Percentiles rank a stretch among this genome's conserved stretches.
Evolutionary conservation across 176 grass and related monocot genomes (phyloP).

Genomic region (Tuctoria greenei): DNA sequence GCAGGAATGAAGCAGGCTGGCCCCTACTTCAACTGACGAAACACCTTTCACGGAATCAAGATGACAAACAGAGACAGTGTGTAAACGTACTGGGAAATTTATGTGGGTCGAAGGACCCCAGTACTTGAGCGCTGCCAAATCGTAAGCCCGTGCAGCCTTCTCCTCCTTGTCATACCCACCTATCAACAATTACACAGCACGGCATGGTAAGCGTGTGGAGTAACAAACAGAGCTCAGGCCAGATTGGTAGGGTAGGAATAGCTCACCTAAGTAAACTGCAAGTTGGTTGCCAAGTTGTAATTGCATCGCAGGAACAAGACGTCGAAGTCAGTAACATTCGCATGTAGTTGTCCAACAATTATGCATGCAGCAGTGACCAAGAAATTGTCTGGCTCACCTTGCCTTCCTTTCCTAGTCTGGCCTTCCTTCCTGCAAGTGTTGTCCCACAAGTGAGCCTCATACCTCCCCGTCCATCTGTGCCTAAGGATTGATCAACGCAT

Average conservation of each 20-base stretch:
- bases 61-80: background rate
- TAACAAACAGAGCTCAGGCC: background rate
- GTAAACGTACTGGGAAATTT: slow-evolving; percentile 70
- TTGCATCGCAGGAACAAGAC: background rate
- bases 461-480: slow-evolving; percentile 93
- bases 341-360: background rate
- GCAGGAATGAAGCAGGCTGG: slow-evolving; percentile 25
- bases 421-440: slow-evolving; percentile 94
- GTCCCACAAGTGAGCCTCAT: slow-evolving; percentile 93
- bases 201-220: slow-evolving; percentile 15
- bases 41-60: background rate
- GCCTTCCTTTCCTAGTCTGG: slow-evolving; percentile 90
- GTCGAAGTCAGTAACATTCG: slow-evolving; percentile 22
- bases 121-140: slow-evolving; percentile 92
- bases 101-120: slow-evolving; percentile 90
- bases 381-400: slow-evolving; percentile 51
- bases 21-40: slow-evolving; percentile 26
- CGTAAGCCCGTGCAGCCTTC: slow-evolving; percentile 89
- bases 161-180: slow-evolving; percentile 94
- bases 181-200: slow-evolving; percentile 32
- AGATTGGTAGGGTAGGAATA: no score
- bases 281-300: background rate
- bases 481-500: slow-evolving; percentile 11
- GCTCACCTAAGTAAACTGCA: slow-evolving; percentile 92
- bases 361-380: background rate